phyloP scores from a whole-genome alignment of 2,329 filamentous ascomycete species.

The Colletotrichum australisinense region DNA sequence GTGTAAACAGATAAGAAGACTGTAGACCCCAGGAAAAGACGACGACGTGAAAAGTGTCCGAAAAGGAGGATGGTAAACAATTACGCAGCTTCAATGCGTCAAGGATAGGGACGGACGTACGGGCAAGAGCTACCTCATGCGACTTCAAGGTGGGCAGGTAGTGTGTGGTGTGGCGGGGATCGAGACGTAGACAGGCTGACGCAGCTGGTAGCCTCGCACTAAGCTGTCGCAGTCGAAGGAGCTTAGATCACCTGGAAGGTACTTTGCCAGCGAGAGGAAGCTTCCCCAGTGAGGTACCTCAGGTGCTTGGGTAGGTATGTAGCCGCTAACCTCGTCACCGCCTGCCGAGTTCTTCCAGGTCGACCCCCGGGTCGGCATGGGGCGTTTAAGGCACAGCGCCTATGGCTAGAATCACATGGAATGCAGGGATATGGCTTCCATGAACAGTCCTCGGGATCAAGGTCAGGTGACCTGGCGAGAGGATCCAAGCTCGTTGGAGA shows the following conservation, averaged over 20 bases:
- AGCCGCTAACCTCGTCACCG: neutral
- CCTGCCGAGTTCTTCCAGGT: neutral
- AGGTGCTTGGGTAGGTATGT: neutral
- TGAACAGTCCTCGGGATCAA: neutral
- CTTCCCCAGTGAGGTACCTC: neutral
- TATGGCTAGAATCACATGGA: conserved; percentile 31
- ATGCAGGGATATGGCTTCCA: conserved; percentile 17
- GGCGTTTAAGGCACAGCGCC: neutral
- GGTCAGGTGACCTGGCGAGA: neutral
- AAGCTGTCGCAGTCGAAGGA: neutral
- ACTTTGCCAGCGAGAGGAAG: neutral
- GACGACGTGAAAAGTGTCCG: conserved; percentile 8
- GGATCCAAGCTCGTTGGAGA: neutral
- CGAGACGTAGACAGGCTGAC: conserved; percentile 31
- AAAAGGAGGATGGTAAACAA: conserved; percentile 1
- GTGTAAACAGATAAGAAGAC: neutral
- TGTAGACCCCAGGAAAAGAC: neutral
- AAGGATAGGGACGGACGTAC: conserved; percentile 2
- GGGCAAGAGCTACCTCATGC: conserved; percentile 12
- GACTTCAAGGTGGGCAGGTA: conserved; percentile 17
- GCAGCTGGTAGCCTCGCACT: conserved; percentile 27
- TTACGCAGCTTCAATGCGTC: conserved; percentile 30
- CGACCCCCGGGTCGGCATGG: conserved; percentile 7
- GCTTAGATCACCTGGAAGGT: neutral
- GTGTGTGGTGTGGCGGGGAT: conserved; percentile 23